Evolutionary conservation across 2,329 filamentous ascomycete genomes (phyloP).

Genomic region (Dactylellina haptotyla): DNA sequence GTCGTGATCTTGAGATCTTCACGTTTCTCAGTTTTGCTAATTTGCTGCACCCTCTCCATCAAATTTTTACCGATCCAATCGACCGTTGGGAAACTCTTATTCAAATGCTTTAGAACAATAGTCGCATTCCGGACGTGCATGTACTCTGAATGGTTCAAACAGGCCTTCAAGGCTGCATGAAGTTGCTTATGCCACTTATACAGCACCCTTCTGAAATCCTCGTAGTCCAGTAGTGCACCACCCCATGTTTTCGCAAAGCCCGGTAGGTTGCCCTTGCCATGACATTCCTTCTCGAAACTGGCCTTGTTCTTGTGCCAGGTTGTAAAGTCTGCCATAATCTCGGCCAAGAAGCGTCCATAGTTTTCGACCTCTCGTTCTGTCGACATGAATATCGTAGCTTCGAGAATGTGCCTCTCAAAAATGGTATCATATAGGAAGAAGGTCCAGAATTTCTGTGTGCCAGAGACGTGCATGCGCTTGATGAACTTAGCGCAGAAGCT

Average conservation of each 20-base stretch:
- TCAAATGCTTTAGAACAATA: constrained; percentile 81
- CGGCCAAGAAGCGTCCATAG: constrained; percentile 87
- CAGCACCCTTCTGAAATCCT: constrained; percentile 83
- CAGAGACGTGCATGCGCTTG: constrained; percentile 84
- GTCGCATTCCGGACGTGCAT: constrained; percentile 98
- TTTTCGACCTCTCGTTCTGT: constrained; percentile 92
- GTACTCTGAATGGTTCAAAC: constrained; percentile 82
- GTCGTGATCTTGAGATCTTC: constrained; percentile 59
- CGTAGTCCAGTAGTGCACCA: constrained; percentile 79
- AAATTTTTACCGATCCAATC: constrained; percentile 79
- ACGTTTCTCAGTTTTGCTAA: constrained; percentile 58
- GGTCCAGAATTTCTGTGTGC: constrained; percentile 85
- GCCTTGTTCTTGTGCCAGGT: constrained; percentile 83
- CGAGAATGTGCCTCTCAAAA: constrained; percentile 82
- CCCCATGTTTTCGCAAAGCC: constrained; percentile 73
- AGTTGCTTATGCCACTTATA: constrained; percentile 91
- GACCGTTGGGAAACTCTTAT: constrained; percentile 85
- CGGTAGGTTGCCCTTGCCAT: constrained; percentile 73
- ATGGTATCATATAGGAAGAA: constrained; percentile 84
- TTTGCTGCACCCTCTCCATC: constrained; percentile 57
- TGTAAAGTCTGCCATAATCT: constrained; percentile 80
- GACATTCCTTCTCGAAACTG: constrained; percentile 83
- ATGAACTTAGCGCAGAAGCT: constrained; percentile 89
- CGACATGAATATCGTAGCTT: constrained; percentile 85
- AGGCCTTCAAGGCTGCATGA: constrained; percentile 80